Evolutionary conservation across 2,329 filamentous ascomycete species (phyloP), one percentile per base, ranked within the genome.

Genomic region (Fusarium avenaceum): DNA sequence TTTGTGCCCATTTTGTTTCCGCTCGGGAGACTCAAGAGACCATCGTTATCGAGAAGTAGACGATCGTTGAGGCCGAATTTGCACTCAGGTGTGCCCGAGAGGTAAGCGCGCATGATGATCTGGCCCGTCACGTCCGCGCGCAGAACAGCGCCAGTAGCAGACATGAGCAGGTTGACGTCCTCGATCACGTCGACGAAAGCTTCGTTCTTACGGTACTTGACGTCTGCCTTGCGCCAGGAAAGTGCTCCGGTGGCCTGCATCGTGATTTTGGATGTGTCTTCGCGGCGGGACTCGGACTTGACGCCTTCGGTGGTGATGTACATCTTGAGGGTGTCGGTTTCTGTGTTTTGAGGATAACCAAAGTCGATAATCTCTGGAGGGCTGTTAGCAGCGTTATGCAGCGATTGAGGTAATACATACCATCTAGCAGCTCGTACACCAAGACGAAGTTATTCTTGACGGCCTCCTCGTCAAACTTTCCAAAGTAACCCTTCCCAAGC

Each of bases 381-480:
- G 3, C 19, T 8, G 30, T 64, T 14, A 64, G 61, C 20, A 5
- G 15, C 13, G 22, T 10, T n/a, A 19, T 4, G 4, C 4, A 22
- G 32, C 11, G 11, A 11, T 20, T 6, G 11, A 7, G 17, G 5
- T 1, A 15, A n/a, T n/a, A 49, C 26, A 67, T 77, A 96, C 93
- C 93, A 80, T 99, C 96, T 57, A 99, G 83, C 58, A 99, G 87
- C 85, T 99, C 96, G 81, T 99, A 99, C 39, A 99, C 94, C 71
- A 99, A 85, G 69, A 99, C 96, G 83, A 99, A 99, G 84, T 99
- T 99, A 83, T 97, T 98, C 90, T 99, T 99, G 74, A 99, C 95
- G 58, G 96, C 94, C 83, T 99, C 96, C 85, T 99, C 96, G 77
- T 99, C 96, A 77, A 99, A 97, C 81, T 98, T 98, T 78, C 92